Evolutionary conservation across 305 asterid genomes (phyloP), one percentile per base, ranked within the genome.

Genomic region (Withania somnifera): DNA sequence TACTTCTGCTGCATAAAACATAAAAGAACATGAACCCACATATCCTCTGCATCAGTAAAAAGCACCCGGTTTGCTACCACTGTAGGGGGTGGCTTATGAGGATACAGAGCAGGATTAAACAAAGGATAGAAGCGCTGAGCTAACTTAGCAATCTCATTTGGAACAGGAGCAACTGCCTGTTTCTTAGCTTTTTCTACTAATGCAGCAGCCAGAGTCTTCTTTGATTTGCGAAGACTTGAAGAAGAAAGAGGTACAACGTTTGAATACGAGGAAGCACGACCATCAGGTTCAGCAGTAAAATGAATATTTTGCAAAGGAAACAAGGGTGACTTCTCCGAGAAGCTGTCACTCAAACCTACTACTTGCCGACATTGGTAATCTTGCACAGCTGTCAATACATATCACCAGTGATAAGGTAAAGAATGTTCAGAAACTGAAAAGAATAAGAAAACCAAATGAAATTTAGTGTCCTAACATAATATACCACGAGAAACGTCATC

Each of bases 1-100:
- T 50, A 51, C n/a, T 75, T 56, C 58, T 17, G 84, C 79, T 69
- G 76, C 53, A 60, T 60, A 50, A 38, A 81, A 85, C 81, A 84
- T 85, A 83, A 84, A 86, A 81, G 88, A 83, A 89, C 85, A 88
- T 78, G 86, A 90, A 96, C 99, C 93, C 91, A 96, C 99, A 89
- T 95, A 89, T 96, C 99, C 91, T 96, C 99, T 9, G 98, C 87
- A 82, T 96, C 98, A 52, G 98, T 96, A 89, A 96, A 96, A 84
- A 94, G 98, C 84, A 96, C 92, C 77, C 99, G 94, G 67, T 87
- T 94, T 75, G 91, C 95, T 86, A 91, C 88, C 81, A 97, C 26
- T 42, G 93, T 88, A 52, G 92, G 95, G 51, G 99, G 98, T 86
- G 98, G 97, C 89, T 92, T 90, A 86, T 89, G 95, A 76, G 99